Conservation (phyloP, 2,329 filamentous ascomycete species). For the Tolypocladium amazonense region DNA sequence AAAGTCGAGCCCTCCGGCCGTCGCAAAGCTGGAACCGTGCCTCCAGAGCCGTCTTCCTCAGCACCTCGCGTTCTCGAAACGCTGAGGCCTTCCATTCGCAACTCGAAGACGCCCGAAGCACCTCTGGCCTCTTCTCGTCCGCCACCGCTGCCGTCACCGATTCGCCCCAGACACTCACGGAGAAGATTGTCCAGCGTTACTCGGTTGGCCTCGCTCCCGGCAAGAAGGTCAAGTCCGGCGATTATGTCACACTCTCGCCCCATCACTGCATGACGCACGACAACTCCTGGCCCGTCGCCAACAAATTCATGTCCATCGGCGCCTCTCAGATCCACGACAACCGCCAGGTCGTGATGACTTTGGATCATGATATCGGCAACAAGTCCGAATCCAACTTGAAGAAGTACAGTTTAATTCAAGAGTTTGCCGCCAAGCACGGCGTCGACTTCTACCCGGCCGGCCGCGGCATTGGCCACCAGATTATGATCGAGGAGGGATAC, state of each 20-base stretch:
- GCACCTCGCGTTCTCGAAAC: slow-evolving; percentile 16
- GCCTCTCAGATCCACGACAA: background rate
- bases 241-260: background rate
- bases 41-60: slow-evolving; percentile 8
- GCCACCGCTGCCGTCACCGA: slow-evolving; percentile 22
- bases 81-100: slow-evolving; percentile 51
- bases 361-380: background rate
- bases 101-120: slow-evolving; percentile 39
- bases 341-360: background rate
- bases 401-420: background rate
- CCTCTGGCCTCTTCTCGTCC: slow-evolving; percentile 44
- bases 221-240: background rate
- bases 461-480: background rate
- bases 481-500: background rate
- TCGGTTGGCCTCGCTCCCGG: slow-evolving; percentile 55
- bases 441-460: background rate
- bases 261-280: background rate
- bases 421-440: background rate
- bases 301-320: background rate
- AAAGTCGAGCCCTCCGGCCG: background rate
- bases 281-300: background rate
- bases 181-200: slow-evolving; percentile 84
- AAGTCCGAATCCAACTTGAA: background rate
- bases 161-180: slow-evolving; percentile 68
- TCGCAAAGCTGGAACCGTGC: background rate